Base-by-base conservation (phyloP, 169 alveolate genomes). In the Plasmodium gaboni region DNA sequence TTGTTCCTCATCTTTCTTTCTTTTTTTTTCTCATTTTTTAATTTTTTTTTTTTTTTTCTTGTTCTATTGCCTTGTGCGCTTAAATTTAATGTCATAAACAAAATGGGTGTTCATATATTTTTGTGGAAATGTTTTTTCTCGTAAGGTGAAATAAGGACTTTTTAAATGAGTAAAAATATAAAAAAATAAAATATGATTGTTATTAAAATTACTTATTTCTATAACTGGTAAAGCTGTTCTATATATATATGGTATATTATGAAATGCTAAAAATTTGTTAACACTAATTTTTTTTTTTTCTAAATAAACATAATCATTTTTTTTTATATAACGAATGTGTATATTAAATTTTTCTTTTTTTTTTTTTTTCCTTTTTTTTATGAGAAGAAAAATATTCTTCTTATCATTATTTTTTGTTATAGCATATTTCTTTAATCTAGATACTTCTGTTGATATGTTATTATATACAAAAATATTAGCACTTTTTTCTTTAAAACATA, bases 261-360 rank as follows among this genome's bases (percentile, higher is more conserved):
- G 90, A 10, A 22, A 32, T 44, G 83, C 26, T 53, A 80, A 70
- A 59, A 67, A 80, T 44, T 80, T 80, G 15, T 60, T 67, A 17
- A 72, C 90, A 22, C 55, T 80, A n/a, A 80, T 80, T 7, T n/a
- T 26, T 70, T 59, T 80, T 50, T 59, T 67, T 32, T 70, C 83
- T 2, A 50, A 28, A 70, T 53, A 59, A 26, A 80, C 19, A 9
- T 17, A 53, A 53, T 80, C 90, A 3, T 80, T 42, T 64, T 70
- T 67, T 61, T 68, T 80, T 80, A 80, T 28, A 28, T 67, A 80
- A 12, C 90, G 78, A 53, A 80, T 80, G 55, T 80, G 76, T 67
- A 80, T 44, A 28, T 80, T 13, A 71, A 80, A 80, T 19, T 80
- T 80, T 67, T 80, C 90, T 46, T 48, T 80, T 67, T 80, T 80